Percentiles rank a stretch among this genome's conserved stretches.
Evolutionary conservation across 2,329 filamentous ascomycete genomes (phyloP).

Genomic region (Aspergillus niger): DNA sequence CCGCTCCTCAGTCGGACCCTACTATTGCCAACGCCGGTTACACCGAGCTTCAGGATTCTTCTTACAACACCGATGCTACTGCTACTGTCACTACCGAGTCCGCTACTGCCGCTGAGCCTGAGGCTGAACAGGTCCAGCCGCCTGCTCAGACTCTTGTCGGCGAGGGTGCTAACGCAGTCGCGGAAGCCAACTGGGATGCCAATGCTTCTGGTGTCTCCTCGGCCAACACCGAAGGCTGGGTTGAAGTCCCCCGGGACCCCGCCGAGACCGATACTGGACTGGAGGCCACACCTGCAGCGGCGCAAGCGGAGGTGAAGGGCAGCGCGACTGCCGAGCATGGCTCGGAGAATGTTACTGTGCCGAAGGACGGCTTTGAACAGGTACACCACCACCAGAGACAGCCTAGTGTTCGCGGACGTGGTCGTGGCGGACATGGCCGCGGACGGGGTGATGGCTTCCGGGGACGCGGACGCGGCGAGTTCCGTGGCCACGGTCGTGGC

Average conservation of each 20-base stretch:
- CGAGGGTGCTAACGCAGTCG: conserved; percentile 49
- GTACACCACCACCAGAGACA: conserved; percentile 38
- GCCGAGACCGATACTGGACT: conserved; percentile 71
- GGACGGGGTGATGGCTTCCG: conserved; percentile 39
- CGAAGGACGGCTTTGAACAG: conserved; percentile 43
- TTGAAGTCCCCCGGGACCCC: conserved; percentile 72
- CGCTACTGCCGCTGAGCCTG: conserved; percentile 12
- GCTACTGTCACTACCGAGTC: conserved; percentile 55
- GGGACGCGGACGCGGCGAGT: conserved; percentile 39
- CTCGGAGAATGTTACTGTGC: conserved; percentile 74
- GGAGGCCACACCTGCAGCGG: conserved; percentile 61
- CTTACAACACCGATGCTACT: conserved; percentile 58
- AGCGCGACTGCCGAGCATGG: conserved; percentile 69
- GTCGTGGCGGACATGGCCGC: conserved; percentile 38
- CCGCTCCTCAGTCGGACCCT: conserved; percentile 53
- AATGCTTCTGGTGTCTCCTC: conserved; percentile 51
- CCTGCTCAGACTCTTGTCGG: conserved; percentile 45
- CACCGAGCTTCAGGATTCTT: conserved; percentile 58
- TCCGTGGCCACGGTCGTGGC: conserved; percentile 40
- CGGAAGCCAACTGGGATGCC: conserved; percentile 59
- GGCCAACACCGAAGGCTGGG: conserved; percentile 66
- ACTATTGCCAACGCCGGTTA: conserved; percentile 62
- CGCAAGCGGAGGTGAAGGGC: conserved; percentile 62
- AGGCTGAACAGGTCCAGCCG: conserved; percentile 30
- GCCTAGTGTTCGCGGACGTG: conserved; percentile 38